Evolutionary conservation across 2,329 filamentous ascomycete genomes (phyloP).

Genomic region (Fusarium paranaense): DNA sequence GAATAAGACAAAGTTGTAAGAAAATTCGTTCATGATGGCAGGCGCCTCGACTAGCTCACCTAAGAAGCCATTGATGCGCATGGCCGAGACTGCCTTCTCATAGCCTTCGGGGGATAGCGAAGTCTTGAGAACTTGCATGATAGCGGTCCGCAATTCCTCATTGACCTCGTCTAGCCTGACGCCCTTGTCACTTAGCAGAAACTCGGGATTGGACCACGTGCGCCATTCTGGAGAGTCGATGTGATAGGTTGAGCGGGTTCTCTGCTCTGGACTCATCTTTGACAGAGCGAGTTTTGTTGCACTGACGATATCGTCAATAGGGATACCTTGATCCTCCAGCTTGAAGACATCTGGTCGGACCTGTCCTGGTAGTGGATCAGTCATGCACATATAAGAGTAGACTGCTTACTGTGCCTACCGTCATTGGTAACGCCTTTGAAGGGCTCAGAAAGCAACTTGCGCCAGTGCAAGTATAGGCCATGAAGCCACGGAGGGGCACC

Average conservation of each 20-base stretch:
- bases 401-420: conserved; percentile 55
- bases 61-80: conserved; percentile 81
- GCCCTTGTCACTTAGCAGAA: conserved; percentile 75
- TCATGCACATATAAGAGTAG: background rate
- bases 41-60: conserved; percentile 73
- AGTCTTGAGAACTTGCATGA: conserved; percentile 66
- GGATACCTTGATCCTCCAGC: conserved; percentile 72
- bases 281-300: conserved; percentile 63
- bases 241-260: conserved; percentile 64
- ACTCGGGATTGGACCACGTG: conserved; percentile 78
- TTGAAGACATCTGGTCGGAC: conserved; percentile 66
- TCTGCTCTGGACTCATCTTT: conserved; percentile 56
- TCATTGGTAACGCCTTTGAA: conserved; percentile 78
- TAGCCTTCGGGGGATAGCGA: conserved; percentile 78
- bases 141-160: conserved; percentile 56
- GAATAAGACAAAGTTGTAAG: conserved; percentile 82
- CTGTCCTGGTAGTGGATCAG: conserved; percentile 51
- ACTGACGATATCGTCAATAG: conserved; percentile 67
- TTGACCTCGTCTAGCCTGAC: conserved; percentile 73
- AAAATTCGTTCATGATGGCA: conserved; percentile 77
- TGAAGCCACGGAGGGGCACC: conserved; percentile 76
- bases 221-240: conserved; percentile 80
- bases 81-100: conserved; percentile 74
- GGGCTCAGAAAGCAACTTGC: conserved; percentile 70
- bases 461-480: conserved; percentile 69